phyloP scores from a whole-genome alignment of 2,329 filamentous ascomycete genomes.

The Drechslerella stenobrocha region DNA sequence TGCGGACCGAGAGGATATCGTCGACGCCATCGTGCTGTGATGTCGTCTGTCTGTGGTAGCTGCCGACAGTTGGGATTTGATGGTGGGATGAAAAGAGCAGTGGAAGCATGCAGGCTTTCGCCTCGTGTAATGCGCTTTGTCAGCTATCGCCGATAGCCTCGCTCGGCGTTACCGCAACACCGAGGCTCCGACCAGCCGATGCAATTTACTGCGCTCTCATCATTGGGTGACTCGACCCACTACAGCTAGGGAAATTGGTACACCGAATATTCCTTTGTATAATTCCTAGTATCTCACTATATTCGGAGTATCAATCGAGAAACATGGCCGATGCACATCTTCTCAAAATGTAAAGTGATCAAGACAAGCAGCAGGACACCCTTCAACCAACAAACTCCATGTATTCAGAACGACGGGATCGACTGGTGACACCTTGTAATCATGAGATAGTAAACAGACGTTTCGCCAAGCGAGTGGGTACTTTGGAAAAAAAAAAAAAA shows the following conservation, averaged over 20 bases:
- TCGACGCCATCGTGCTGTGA: constrained; percentile 16
- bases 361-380: constrained; percentile 17
- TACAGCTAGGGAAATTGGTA: too few relatives aligned
- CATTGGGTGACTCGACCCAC: neutral
- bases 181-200: neutral
- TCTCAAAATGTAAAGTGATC: constrained; percentile 7
- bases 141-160: constrained; percentile 31
- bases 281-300: constrained; percentile 13
- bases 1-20: constrained; percentile 41
- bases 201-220: neutral
- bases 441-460: neutral
- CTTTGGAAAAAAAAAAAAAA: constrained; percentile 8
- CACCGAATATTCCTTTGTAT: constrained; percentile 1
- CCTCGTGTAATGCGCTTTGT: neutral
- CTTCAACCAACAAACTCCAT: constrained; percentile 47
- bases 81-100: neutral
- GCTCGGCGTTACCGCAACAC: constrained; percentile 33
- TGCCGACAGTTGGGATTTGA: neutral
- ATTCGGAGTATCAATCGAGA: constrained; percentile 7
- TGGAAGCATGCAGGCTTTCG: neutral
- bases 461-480: constrained; percentile 17
- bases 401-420: constrained; percentile 21
- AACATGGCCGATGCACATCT: constrained; percentile 27
- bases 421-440: neutral
- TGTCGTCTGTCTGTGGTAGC: neutral